Conservation (phyloP, 2,329 filamentous ascomycete genomes). For the Talaromyces piceae region DNA sequence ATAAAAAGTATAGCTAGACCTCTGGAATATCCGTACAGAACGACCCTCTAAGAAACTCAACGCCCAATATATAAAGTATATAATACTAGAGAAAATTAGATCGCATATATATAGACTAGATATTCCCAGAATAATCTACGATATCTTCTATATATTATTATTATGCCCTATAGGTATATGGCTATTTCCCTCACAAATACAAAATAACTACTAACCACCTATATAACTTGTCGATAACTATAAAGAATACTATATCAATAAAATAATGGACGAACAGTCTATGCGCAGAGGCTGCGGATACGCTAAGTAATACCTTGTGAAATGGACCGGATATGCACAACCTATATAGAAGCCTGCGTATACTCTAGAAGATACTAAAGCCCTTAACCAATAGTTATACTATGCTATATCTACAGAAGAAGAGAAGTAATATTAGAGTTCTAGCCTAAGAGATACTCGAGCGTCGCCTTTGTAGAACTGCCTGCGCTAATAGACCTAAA, state of each 20-base stretch:
- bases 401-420: neutral
- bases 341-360: neutral
- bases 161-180: neutral
- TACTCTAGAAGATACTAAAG: neutral
- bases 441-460: neutral
- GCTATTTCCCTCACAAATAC: neutral
- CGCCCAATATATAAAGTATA: neutral
- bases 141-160: neutral
- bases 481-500: no score
- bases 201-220: neutral
- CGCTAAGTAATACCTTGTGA: neutral
- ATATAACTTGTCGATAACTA: neutral
- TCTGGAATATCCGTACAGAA: neutral
- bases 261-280: neutral
- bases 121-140: neutral
- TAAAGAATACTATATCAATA: neutral
- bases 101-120: neutral
- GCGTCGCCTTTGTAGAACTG: neutral
- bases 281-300: neutral
- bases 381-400: neutral
- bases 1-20: neutral
- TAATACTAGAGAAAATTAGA: neutral
- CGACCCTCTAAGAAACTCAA: neutral
- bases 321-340: neutral
- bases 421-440: neutral